Conservation (phyloP, 352 stramenopile genomes). For the Hyaloperonospora arabidopsidis region DNA sequence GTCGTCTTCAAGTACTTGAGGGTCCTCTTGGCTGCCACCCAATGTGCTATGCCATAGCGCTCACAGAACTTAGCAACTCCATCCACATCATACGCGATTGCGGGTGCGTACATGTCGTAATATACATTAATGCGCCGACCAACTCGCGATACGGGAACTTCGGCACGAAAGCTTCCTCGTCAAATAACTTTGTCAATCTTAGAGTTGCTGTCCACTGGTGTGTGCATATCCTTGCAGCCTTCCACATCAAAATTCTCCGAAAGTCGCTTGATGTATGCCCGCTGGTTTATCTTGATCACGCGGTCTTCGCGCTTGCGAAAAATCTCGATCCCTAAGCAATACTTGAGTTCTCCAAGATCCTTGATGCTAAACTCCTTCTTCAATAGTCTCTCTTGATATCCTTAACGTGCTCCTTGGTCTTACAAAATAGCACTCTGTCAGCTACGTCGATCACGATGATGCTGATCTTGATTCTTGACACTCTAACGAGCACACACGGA, state of each 20-base stretch:
- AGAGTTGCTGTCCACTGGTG: slow-evolving; percentile 2
- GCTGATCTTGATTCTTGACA: not conserved
- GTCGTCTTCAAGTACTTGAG: slow-evolving; percentile 3
- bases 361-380: not conserved
- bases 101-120: not conserved
- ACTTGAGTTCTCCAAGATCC: slow-evolving; percentile 1
- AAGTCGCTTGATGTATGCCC: not conserved
- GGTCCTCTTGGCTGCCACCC: not conserved
- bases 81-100: not conserved
- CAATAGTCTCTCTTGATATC: not conserved
- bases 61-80: slow-evolving; percentile 1
- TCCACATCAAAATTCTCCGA: slow-evolving; percentile 1
- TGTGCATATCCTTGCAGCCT: slow-evolving; percentile 4
- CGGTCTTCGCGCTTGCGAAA: not conserved
- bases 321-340: not conserved
- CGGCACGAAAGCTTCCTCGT: not conserved
- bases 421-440: not conserved
- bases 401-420: not conserved
- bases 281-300: not conserved
- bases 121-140: slow-evolving; percentile 4
- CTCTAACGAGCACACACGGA: not conserved
- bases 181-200: not conserved
- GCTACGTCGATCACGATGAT: not conserved
- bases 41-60: not conserved
- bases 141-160: slow-evolving; percentile 8